These are phyloP conservation scores for Cornus florida DNA, from an alignment of 148 eudicot species.

Conservation along the genomic window DNA sequence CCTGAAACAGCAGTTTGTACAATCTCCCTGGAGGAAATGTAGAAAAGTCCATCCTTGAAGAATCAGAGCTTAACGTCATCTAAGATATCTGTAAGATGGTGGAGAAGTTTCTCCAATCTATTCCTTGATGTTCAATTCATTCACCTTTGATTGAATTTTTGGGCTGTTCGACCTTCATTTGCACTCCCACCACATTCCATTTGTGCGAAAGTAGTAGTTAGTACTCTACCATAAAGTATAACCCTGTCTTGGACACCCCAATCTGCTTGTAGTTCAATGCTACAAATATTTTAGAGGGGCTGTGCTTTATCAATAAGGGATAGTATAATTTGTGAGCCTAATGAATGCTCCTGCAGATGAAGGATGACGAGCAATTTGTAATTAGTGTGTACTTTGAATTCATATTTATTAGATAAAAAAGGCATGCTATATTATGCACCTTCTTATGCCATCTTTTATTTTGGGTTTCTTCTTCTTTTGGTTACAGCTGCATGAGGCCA, in stretches of 20 bases:
- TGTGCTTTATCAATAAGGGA: neutral
- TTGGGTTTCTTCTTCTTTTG: conserved; percentile 8
- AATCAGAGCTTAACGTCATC: neutral
- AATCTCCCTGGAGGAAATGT: neutral
- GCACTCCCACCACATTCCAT: neutral
- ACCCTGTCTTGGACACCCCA: neutral
- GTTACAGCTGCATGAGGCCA: conserved; percentile 78
- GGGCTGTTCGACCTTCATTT: neutral
- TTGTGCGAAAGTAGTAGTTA: neutral
- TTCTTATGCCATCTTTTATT: neutral
- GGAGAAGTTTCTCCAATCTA: neutral
- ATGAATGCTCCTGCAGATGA: neutral
- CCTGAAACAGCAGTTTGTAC: too few species aligned
- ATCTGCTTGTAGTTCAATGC: neutral
- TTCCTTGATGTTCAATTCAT: neutral
- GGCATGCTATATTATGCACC: neutral
- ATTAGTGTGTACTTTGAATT: neutral
- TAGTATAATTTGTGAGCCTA: neutral
- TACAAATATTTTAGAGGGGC: neutral
- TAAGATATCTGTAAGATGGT: neutral
- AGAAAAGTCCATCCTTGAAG: neutral
- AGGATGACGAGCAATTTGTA: neutral
- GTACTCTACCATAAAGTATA: neutral
- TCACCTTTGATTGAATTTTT: too few species aligned
- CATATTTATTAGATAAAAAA: neutral